These are phyloP conservation scores for Pleurotus eryngii DNA, from an alignment of 768 basidiomycete species.

Conservation along the genomic window DNA sequence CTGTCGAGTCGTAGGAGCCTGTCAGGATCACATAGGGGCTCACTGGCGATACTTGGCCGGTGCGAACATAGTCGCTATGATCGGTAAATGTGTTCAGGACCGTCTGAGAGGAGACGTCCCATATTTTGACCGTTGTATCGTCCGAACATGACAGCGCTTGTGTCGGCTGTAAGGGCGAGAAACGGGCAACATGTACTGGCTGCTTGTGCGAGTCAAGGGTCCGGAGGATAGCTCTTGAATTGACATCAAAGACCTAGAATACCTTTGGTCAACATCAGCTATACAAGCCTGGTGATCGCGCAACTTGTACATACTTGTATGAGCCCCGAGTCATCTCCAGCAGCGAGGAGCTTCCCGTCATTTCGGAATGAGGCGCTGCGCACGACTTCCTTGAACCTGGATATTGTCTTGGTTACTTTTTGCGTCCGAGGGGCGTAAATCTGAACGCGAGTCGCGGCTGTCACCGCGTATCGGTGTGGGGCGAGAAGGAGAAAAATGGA, in stretches of 20 bases:
- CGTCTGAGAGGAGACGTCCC: constrained; percentile 92
- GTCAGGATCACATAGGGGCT: constrained; percentile 86
- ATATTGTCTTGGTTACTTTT: constrained; percentile 93
- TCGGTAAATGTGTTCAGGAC: constrained; percentile 74
- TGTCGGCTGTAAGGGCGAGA: constrained; percentile 77
- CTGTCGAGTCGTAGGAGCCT: constrained; percentile 92
- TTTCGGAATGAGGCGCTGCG: constrained; percentile 83
- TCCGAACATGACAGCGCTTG: constrained; percentile 94
- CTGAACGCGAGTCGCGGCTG: constrained; percentile 89
- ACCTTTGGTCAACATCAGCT: background rate
- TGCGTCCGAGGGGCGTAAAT: constrained; percentile 96
- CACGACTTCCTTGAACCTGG: constrained; percentile 95
- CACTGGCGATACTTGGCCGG: constrained; percentile 80
- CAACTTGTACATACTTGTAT: constrained; percentile 55
- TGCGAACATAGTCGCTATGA: constrained; percentile 95
- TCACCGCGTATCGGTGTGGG: constrained; percentile 97
- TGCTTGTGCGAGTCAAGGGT: constrained; percentile 93
- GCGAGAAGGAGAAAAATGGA: constrained; percentile 84
- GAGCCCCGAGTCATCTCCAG: constrained; percentile 91
- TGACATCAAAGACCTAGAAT: constrained; percentile 84
- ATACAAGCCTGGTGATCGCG: background rate
- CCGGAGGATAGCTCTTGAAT: constrained; percentile 88
- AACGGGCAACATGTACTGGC: constrained; percentile 92
- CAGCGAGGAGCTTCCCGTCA: constrained; percentile 94
- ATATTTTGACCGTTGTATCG: constrained; percentile 89